Percentiles rank a stretch among this genome's conserved stretches.
Conservation (phyloP, 2,329 filamentous ascomycete genomes). For the Talaromyces sp. region DNA sequence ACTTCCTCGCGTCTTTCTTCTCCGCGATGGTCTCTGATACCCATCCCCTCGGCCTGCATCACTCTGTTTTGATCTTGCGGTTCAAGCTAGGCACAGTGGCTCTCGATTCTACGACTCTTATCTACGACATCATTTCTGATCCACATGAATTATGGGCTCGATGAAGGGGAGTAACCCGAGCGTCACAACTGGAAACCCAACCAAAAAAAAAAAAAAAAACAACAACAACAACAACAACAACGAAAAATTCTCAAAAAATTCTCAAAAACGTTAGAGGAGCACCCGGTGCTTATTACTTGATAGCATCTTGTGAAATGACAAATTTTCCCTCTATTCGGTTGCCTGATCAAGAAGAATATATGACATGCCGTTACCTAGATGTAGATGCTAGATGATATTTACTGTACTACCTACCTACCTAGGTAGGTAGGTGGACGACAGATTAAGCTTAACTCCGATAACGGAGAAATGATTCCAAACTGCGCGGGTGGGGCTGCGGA, state of each 20-base stretch:
- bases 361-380: neutral
- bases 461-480: neutral
- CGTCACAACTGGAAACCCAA: neutral
- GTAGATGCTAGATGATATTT: neutral
- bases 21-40: neutral
- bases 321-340: slow-evolving; percentile 26
- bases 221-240: too few species aligned
- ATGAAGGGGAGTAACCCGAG: neutral
- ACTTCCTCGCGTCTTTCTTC: neutral
- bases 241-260: slow-evolving; percentile 3
- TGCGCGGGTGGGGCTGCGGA: slow-evolving; percentile 22
- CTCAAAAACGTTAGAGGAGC: slow-evolving; percentile 31
- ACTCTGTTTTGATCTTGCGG: neutral
- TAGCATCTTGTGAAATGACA: slow-evolving; percentile 36
- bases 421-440: too few species aligned
- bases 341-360: neutral
- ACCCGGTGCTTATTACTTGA: slow-evolving; percentile 20
- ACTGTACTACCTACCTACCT: neutral
- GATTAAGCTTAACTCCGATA: neutral
- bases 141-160: neutral
- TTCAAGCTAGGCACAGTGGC: neutral
- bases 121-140: neutral
- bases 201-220: slow-evolving; percentile 1
- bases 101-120: neutral
- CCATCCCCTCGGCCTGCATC: neutral